A percentile compares a stretch with the other conserved stretches of the same genome.
Conservation (phyloP, 192 early-diverging fungal genomes). For the Coemansia sp. region DNA sequence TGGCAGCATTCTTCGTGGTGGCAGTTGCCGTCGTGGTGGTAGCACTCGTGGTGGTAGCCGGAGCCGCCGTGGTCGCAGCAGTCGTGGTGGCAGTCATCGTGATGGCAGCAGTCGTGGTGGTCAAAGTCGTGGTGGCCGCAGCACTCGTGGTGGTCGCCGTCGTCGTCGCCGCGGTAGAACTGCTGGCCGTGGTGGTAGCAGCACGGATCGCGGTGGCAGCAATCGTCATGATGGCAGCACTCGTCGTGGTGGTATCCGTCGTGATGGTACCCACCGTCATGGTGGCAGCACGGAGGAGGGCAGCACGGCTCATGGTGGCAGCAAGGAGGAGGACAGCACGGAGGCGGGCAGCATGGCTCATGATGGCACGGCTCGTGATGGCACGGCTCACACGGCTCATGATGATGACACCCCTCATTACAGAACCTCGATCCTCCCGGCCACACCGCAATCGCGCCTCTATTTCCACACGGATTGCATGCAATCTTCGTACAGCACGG, state of each 20-base stretch:
- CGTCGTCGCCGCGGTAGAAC: slow-evolving; percentile 15
- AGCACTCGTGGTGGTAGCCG: slow-evolving; percentile 27
- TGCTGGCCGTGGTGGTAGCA: slow-evolving; percentile 14
- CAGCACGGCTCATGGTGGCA: slow-evolving; percentile 16
- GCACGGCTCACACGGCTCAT: slow-evolving; percentile 29
- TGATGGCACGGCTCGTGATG: too few relatives aligned
- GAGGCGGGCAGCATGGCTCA: slow-evolving; percentile 16
- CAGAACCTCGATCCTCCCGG: slow-evolving; percentile 37
- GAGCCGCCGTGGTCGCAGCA: slow-evolving; percentile 15
- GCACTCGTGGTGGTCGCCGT: too few relatives aligned
- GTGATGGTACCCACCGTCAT: slow-evolving; percentile 42
- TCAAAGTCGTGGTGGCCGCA: slow-evolving; percentile 13
- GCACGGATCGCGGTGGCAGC: slow-evolving; percentile 28
- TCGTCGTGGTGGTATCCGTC: slow-evolving; percentile 36
- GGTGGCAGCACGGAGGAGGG: slow-evolving; percentile 20
- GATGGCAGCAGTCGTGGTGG: slow-evolving; percentile 14
- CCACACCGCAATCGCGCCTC: slow-evolving; percentile 30
- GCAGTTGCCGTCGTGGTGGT: slow-evolving; percentile 25
- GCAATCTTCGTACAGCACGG: slow-evolving; percentile 54
- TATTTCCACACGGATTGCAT: slow-evolving; percentile 43
- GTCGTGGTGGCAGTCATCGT: slow-evolving; percentile 20
- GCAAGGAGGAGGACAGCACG: slow-evolving; percentile 6
- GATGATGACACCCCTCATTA: slow-evolving; percentile 17
- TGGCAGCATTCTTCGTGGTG: slow-evolving; percentile 32
- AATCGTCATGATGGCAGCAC: slow-evolving; percentile 14